Percentiles rank a stretch among this genome's conserved stretches.
phyloP scores from a whole-genome alignment of 148 eudicot genomes.

The Vaccinium vitisidaea region DNA sequence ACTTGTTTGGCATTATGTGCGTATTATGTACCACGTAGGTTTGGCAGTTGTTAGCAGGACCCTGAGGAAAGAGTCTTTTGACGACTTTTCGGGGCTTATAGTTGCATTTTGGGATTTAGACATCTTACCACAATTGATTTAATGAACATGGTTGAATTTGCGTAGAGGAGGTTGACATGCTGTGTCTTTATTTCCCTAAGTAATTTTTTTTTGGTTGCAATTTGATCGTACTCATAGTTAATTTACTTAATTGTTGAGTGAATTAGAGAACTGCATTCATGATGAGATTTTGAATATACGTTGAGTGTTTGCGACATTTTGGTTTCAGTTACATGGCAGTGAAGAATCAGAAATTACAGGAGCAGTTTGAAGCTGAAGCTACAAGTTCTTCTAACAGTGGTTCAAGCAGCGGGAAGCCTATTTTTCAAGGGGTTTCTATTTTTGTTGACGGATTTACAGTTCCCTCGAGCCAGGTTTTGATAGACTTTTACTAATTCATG shows the following conservation, averaged over 20 bases:
- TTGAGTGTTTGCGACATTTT: constrained; percentile 14
- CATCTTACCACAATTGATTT: not conserved
- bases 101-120: too few relatives aligned
- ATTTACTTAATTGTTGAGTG: not conserved
- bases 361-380: constrained; percentile 88
- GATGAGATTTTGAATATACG: constrained; percentile 1
- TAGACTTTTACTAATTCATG: not conserved
- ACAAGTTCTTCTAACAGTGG: constrained; percentile 59
- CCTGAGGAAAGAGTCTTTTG: too few relatives aligned
- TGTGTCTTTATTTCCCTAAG: not conserved
- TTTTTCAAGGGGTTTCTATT: constrained; percentile 81
- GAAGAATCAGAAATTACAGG: constrained; percentile 83
- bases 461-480: constrained; percentile 85
- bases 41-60: too few relatives aligned
- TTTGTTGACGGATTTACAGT: constrained; percentile 94
- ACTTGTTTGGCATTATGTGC: too few relatives aligned
- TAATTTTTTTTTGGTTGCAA: too few relatives aligned
- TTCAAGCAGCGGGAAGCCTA: constrained; percentile 44
- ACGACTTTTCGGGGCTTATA: too few relatives aligned
- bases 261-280: too few relatives aligned
- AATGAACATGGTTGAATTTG: not conserved
- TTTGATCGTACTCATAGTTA: not conserved
- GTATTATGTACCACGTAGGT: too few relatives aligned
- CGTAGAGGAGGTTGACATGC: not conserved
- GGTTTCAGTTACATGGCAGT: constrained; percentile 79